phyloP scores from a whole-genome alignment of 805 yeast species.

The Lachancea dasiensis region DNA sequence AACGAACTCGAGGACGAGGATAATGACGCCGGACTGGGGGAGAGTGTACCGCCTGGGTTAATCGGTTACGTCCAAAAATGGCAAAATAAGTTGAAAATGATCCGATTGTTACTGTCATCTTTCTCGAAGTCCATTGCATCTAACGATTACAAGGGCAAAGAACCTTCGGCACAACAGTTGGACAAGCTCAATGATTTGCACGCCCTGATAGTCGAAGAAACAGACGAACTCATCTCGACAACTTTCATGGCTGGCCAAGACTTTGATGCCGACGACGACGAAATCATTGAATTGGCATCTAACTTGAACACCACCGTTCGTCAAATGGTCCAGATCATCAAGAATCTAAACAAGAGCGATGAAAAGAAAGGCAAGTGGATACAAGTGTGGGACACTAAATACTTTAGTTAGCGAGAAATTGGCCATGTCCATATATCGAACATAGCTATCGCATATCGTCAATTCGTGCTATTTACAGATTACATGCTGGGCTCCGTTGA shows the following conservation, averaged over 20 bases:
- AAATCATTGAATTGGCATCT: constrained; percentile 22
- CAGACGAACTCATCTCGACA: constrained; percentile 57
- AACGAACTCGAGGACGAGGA: constrained; percentile 27
- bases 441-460: too few relatives aligned
- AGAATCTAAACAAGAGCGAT: constrained; percentile 42
- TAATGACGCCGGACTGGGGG: too few relatives aligned
- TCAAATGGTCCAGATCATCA: constrained; percentile 36
- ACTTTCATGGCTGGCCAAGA: constrained; percentile 38
- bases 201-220: constrained; percentile 36
- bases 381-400: constrained; percentile 31
- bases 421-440: too few relatives aligned
- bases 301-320: constrained; percentile 22
- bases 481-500: too few relatives aligned
- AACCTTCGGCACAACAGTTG: constrained; percentile 36
- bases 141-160: constrained; percentile 21
- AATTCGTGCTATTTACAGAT: constrained; percentile 3
- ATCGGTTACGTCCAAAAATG: constrained; percentile 41
- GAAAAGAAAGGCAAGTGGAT: constrained; percentile 42
- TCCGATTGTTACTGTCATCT: constrained; percentile 54
- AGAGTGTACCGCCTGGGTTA: constrained; percentile 26
- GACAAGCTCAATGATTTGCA: constrained; percentile 45
- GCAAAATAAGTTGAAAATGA: constrained; percentile 40
- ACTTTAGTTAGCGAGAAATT: constrained; percentile 16
- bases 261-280: constrained; percentile 37
- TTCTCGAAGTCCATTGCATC: constrained; percentile 52